Percentiles rank a stretch among this genome's conserved stretches.
Conservation (phyloP, 148 eudicot species). For the Arctostaphylos glauca region DNA sequence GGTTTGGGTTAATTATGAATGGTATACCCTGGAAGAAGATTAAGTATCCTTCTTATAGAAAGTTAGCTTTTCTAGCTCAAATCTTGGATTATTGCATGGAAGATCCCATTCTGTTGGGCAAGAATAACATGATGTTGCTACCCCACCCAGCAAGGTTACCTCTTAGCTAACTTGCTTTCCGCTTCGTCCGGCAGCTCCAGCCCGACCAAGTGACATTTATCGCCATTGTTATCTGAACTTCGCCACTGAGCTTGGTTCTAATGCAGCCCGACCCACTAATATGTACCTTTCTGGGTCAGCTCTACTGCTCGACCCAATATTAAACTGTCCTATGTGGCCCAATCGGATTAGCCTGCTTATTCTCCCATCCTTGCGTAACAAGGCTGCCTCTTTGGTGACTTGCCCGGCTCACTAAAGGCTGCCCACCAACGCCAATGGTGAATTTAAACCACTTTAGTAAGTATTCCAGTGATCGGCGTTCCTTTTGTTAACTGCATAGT, state of each 20-base stretch:
- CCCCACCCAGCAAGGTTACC: not conserved
- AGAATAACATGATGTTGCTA: not conserved
- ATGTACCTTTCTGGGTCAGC: not conserved
- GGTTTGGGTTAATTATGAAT: not conserved
- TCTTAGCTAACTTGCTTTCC: not conserved
- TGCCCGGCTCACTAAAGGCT: not conserved
- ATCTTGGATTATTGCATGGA: not conserved
- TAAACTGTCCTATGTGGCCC: not conserved
- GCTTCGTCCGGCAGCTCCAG: not conserved
- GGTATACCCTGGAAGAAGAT: not conserved
- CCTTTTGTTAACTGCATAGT: not conserved
- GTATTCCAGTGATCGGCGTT: not conserved
- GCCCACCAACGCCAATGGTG: not conserved
- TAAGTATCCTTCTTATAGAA: not conserved
- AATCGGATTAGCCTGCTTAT: not conserved
- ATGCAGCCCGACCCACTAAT: not conserved
- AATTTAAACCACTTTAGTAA: not conserved
- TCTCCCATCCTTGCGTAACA: not conserved
- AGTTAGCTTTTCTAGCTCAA: not conserved
- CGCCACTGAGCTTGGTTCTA: not conserved
- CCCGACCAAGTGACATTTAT: not conserved
- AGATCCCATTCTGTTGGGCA: not conserved
- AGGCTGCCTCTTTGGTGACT: not conserved
- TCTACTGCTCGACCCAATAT: not conserved
- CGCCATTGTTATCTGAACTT: not conserved